Conservation (phyloP, 2,329 filamentous ascomycete species). For the Ascochyta clinopodiicola region DNA sequence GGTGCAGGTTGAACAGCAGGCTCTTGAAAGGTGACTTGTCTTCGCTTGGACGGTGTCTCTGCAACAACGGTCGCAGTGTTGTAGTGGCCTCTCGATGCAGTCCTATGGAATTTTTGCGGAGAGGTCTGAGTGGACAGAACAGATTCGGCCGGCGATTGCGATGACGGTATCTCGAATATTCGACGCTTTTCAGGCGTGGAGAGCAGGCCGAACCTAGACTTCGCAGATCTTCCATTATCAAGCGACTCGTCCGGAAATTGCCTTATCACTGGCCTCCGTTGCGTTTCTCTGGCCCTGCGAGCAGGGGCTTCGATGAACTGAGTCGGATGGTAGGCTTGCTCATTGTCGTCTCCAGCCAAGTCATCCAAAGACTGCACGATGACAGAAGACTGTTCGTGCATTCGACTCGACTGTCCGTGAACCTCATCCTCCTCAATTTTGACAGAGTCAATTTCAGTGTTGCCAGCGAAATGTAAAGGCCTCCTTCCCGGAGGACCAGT, state of each 20-base stretch:
- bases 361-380: background rate
- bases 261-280: conserved; percentile 3
- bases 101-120: conserved; percentile 23
- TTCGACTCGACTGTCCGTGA: background rate
- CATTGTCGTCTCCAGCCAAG: conserved; percentile 15
- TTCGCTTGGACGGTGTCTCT: conserved; percentile 41
- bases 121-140: conserved; percentile 37
- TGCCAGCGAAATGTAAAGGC: background rate
- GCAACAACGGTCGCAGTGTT: conserved; percentile 10
- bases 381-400: background rate
- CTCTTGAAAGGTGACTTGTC: conserved; percentile 37
- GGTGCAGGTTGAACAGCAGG: conserved; percentile 16
- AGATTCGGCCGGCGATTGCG: conserved; percentile 45
- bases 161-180: conserved; percentile 43
- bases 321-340: conserved; percentile 38
- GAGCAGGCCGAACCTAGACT: conserved; percentile 36
- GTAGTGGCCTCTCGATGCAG: conserved; percentile 25
- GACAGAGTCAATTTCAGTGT: background rate
- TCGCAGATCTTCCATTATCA: conserved; percentile 9
- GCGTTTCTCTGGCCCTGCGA: conserved; percentile 19
- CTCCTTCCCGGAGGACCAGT: too few relatives aligned
- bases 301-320: conserved; percentile 34
- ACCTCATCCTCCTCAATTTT: background rate
- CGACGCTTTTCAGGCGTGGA: conserved; percentile 43
- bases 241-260: background rate